Evolutionary conservation across 495 filamentous ascomycete genomes (phyloP).

Genomic region (Clavariopsis aquatica): DNA sequence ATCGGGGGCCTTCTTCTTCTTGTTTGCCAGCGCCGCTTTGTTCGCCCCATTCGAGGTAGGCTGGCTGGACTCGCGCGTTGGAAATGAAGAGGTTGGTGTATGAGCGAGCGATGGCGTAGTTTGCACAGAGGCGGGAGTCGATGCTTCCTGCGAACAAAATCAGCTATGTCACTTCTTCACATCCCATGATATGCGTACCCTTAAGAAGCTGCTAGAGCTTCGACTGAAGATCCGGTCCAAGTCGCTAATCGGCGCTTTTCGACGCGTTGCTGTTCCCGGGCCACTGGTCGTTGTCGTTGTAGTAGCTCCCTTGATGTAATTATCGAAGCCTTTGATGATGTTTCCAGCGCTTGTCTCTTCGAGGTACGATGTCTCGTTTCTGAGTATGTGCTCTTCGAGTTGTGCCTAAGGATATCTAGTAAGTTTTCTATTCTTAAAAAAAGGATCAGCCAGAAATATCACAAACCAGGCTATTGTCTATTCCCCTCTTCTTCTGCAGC

Average conservation of each 20-base stretch:
- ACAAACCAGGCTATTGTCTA: conserved; percentile 72
- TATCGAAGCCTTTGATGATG: conserved; percentile 96
- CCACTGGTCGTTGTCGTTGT: conserved; percentile 24
- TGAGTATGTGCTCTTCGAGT: conserved; percentile 81
- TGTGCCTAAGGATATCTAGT: conserved; percentile 48
- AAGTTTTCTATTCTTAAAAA: background rate
- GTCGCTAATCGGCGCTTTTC: conserved; percentile 45
- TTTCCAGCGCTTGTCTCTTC: conserved; percentile 87
- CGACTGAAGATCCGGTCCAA: conserved; percentile 48
- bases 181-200: conserved; percentile 30
- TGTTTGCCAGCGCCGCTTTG: conserved; percentile 37
- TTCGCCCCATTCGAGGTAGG: conserved; percentile 37
- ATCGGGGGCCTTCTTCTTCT: conserved; percentile 41
- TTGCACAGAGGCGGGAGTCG: conserved; percentile 34
- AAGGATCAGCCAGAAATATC: conserved; percentile 24
- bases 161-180: conserved; percentile 23
- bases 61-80: conserved; percentile 42
- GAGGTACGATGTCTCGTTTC: conserved; percentile 83
- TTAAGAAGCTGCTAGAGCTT: conserved; percentile 44
- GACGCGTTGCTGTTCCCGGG: conserved; percentile 37
- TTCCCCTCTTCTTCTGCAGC: conserved; percentile 63
- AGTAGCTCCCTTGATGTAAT: conserved; percentile 85
- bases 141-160: conserved; percentile 29
- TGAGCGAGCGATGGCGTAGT: conserved; percentile 43
- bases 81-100: conserved; percentile 45